These are phyloP conservation scores for Toxicodendron radicans DNA, from an alignment of 345 rosid genomes.

Conservation along the genomic window DNA sequence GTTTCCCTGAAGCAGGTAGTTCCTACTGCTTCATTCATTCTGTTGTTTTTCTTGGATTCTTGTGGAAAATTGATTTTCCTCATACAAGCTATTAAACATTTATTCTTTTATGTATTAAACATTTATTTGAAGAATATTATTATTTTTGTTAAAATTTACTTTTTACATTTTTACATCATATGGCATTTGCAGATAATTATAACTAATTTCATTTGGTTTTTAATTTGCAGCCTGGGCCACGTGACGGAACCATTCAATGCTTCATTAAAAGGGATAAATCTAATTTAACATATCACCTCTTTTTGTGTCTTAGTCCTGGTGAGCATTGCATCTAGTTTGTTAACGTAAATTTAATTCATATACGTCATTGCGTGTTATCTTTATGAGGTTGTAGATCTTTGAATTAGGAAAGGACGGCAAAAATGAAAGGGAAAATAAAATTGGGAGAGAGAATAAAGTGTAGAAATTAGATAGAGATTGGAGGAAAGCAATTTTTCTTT, in stretches of 20 bases:
- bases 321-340: conserved; percentile 26
- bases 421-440: too few relatives aligned
- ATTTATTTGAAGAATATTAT: background rate
- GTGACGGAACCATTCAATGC: conserved; percentile 58
- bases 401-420: too few relatives aligned
- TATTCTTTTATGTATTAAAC: background rate
- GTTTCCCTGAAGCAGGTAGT: conserved; percentile 65
- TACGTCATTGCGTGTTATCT: background rate
- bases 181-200: background rate
- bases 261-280: conserved; percentile 71
- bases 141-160: background rate
- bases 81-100: background rate
- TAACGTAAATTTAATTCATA: background rate
- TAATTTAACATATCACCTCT: conserved; percentile 61
- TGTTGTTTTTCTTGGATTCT: background rate
- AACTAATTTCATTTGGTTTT: conserved; percentile 1
- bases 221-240: conserved; percentile 57
- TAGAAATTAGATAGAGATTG: too few relatives aligned
- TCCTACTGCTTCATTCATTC: conserved; percentile 3
- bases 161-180: background rate
- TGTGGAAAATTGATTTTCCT: background rate
- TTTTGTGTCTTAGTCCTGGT: conserved; percentile 66
- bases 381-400: background rate
- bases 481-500: too few relatives aligned
- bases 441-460: too few relatives aligned